These are phyloP conservation scores for Nakazawaea laoshanensis DNA, from an alignment of 805 yeast species.

Conservation along the genomic window DNA sequence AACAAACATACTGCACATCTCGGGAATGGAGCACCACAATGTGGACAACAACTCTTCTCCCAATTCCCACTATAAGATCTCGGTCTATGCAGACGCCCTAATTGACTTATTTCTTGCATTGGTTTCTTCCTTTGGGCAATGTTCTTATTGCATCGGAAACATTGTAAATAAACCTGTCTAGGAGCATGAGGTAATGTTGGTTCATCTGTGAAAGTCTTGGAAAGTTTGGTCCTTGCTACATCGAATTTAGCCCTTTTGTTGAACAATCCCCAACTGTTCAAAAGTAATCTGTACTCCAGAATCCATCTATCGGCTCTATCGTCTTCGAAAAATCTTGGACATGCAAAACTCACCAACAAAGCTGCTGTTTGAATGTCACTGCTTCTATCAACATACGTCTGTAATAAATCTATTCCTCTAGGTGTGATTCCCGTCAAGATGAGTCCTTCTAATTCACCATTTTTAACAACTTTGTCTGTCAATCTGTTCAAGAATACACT, in stretches of 20 bases:
- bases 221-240: constrained; percentile 61
- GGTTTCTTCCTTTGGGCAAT: constrained; percentile 30
- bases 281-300: constrained; percentile 52
- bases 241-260: constrained; percentile 79
- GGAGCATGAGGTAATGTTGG: constrained; percentile 44
- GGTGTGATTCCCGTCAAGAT: constrained; percentile 90
- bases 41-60: constrained; percentile 45
- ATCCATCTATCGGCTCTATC: constrained; percentile 73
- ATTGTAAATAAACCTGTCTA: constrained; percentile 73
- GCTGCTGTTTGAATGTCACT: constrained; percentile 92
- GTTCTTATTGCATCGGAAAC: constrained; percentile 74
- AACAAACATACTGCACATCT: constrained; percentile 84
- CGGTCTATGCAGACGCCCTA: constrained; percentile 18
- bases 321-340: constrained; percentile 76
- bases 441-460: constrained; percentile 88
- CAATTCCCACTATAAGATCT: constrained; percentile 10
- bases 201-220: constrained; percentile 41
- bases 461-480: constrained; percentile 58
- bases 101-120: constrained; percentile 18
- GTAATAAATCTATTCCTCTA: constrained; percentile 69
- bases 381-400: constrained; percentile 80
- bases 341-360: constrained; percentile 68
- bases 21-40: constrained; percentile 83
- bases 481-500: constrained; percentile 62
- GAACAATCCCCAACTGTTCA: constrained; percentile 78